Evolutionary conservation across 495 filamentous ascomycete genomes (phyloP), one percentile per base, ranked within the genome.

Genomic region (Lophium mytilinum): DNA sequence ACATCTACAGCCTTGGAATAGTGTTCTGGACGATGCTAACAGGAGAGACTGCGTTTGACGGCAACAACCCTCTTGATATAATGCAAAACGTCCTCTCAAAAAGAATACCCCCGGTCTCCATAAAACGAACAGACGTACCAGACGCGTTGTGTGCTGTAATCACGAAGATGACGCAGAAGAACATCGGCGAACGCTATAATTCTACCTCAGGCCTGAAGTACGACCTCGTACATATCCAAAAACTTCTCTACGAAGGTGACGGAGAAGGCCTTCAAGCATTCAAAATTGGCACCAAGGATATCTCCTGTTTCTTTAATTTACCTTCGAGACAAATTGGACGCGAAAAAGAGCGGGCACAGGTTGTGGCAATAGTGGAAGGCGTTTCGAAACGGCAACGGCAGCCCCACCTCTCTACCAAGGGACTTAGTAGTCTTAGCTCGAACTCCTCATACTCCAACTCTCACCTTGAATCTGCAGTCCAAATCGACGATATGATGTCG

Each of bases 101-200:
- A 48, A 83, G 87, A 64, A 79, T 95, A 58, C 83, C 86, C 1
- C 82, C 80, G 36, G 81, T 92, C 10, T 87, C 87, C 0, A 77
- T 77, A 37, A 82, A 88, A 52, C 78, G 90, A 30, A 76, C 87
- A 64, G 89, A 95, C 61, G 71, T 94, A 1, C 90, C 90, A 0
- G 88, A 92, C 54, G 84, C 82, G 21, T 75, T 96, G 19, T 87
- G 85, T 4, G 76, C 78, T 3, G 86, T 96, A 8, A 87, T 96
- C 41, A 85, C 90, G 60, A 91, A 89, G 67, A 95, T 93, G 84
- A 93, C 89, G 0, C 81, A 87, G 47, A 95, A 92, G 65, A 84
- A 83, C 33, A 85, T 91, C 17, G 80, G 81, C 48, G 89, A 95
- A 43, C 79, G 90, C 9, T 96, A 96, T 66, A 80, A 91, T 64